Conservation (phyloP, 106 monocot genomes). For the Allium fistulosum region DNA sequence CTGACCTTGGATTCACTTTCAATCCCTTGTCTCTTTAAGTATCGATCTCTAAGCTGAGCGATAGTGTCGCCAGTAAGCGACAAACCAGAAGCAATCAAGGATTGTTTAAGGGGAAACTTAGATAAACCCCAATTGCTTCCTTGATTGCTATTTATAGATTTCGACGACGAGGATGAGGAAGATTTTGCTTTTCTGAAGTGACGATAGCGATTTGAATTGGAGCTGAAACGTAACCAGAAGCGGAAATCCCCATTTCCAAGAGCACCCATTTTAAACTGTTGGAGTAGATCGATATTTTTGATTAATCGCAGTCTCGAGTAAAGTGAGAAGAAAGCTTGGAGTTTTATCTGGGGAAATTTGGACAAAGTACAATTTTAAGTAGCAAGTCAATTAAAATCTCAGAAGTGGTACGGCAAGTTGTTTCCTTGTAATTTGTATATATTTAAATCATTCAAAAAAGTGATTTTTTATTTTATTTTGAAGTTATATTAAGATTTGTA, state of each 20-base stretch:
- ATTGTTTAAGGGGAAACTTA: slow-evolving; percentile 74
- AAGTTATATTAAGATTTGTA: too few species aligned
- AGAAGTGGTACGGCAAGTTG: too few species aligned
- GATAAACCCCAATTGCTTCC: slow-evolving; percentile 6
- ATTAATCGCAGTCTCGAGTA: too few species aligned
- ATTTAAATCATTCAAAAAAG: too few species aligned
- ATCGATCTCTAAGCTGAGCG: slow-evolving; percentile 59
- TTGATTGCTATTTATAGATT: slow-evolving; percentile 8
- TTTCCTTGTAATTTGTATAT: too few species aligned
- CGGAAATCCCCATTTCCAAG: slow-evolving; percentile 15
- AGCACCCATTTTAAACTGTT: slow-evolving; percentile 23
- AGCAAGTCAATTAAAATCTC: too few species aligned
- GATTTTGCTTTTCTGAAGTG: slow-evolving; percentile 7
- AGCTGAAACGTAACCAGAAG: slow-evolving; percentile 25
- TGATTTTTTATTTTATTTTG: too few species aligned
- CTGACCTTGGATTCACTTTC: slow-evolving; percentile 25
- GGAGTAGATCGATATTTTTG: too few species aligned
- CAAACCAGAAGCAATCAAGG: slow-evolving; percentile 65
- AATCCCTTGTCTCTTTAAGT: neutral
- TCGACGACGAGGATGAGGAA: slow-evolving; percentile 29
- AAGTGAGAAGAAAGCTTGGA: too few species aligned
- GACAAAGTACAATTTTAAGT: too few species aligned
- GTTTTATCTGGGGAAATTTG: too few species aligned
- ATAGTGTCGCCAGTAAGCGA: slow-evolving; percentile 78
- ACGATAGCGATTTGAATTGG: slow-evolving; percentile 4